phyloP scores from a whole-genome alignment of 169 alveolate genomes.

The Perkinsus marinus region DNA sequence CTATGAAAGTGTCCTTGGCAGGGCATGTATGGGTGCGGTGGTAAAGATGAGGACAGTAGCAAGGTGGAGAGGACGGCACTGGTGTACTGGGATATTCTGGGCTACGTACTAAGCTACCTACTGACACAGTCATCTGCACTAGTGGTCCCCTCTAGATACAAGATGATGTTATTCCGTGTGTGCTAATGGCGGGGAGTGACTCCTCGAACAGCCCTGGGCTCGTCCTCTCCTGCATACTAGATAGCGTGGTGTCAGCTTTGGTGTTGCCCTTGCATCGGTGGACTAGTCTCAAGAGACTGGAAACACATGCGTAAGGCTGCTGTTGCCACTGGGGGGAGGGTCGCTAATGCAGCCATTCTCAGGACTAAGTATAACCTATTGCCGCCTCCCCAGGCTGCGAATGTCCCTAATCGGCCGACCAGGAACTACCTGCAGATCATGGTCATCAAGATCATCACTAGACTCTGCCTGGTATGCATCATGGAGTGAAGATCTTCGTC shows the following conservation, averaged over 20 bases:
- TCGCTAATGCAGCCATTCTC: background rate
- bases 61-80: background rate
- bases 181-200: background rate
- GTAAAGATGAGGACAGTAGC: background rate
- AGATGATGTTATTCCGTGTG: background rate
- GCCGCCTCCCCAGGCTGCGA: background rate
- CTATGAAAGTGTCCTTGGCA: background rate
- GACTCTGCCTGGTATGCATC: background rate
- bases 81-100: background rate
- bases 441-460: background rate
- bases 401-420: background rate
- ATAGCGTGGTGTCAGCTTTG: background rate
- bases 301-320: background rate
- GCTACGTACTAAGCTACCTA: background rate
- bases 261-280: background rate
- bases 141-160: background rate
- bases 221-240: background rate
- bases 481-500: no score
- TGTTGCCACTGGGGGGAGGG: background rate
- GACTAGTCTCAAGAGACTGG: background rate
- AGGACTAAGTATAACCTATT: background rate
- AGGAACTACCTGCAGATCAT: background rate
- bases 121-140: background rate
- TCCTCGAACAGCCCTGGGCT: background rate
- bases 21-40: background rate